Conservation (phyloP, 73 alveolate genomes). For the Halteria grandinella region DNA sequence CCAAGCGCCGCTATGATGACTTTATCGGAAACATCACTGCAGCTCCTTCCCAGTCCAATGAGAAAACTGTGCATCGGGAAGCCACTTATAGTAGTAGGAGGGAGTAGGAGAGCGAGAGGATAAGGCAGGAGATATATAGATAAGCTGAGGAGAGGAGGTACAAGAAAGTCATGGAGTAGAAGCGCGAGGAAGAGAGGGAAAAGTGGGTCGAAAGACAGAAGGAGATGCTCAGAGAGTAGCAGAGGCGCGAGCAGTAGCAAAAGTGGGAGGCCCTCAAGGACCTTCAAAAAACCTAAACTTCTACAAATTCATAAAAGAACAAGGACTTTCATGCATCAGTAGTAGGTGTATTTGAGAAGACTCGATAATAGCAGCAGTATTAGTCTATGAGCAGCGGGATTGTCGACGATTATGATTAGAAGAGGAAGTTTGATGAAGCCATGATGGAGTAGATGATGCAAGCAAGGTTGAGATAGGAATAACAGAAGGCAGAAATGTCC, state of each 20-base stretch:
- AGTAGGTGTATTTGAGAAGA: no score
- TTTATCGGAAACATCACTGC: not conserved
- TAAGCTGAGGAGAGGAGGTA: not conserved
- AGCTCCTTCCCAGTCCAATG: not conserved
- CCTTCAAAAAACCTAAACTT: no score
- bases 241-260: not conserved
- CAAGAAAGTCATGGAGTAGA: not conserved
- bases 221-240: slow-evolving; percentile 5
- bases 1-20: not conserved
- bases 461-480: no score
- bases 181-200: not conserved
- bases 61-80: not conserved
- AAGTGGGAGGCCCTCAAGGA: no score
- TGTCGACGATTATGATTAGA: no score
- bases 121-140: not conserved
- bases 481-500: no score
- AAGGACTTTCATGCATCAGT: no score
- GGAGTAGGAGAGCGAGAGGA: slow-evolving; percentile 5
- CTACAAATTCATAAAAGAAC: no score
- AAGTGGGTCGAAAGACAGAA: not conserved
- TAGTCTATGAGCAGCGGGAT: no score
- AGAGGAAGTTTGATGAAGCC: no score
- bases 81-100: not conserved
- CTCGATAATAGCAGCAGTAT: no score
- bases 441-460: no score